These are phyloP conservation scores for Biscutella laevigata DNA, from an alignment of 441 rosid genomes.

Conservation along the genomic window DNA sequence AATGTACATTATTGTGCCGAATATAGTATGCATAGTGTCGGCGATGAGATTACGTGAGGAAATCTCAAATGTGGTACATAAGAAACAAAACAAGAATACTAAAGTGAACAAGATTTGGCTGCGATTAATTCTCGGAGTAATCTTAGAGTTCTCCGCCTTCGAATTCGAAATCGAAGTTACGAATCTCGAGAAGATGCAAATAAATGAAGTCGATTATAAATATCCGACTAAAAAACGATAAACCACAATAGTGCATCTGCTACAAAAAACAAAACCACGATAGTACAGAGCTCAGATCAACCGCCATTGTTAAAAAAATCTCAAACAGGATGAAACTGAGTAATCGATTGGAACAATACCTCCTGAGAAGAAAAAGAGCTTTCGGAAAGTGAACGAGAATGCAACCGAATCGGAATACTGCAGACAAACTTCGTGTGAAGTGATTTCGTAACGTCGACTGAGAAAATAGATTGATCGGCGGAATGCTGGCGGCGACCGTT, in stretches of 20 bases:
- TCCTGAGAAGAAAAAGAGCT: background rate
- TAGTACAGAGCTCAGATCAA: background rate
- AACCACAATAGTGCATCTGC: background rate
- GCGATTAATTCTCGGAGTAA: background rate
- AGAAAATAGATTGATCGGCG: constrained; percentile 21
- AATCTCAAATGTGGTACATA: background rate
- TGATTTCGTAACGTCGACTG: constrained; percentile 7
- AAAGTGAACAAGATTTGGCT: background rate
- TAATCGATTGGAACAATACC: constrained; percentile 11
- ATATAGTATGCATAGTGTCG: constrained; percentile 3
- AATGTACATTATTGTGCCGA: background rate
- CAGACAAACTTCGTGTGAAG: background rate
- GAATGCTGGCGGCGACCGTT: constrained; percentile 44
- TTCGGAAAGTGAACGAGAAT: background rate
- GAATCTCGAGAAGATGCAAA: constrained; percentile 13
- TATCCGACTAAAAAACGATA: constrained; percentile 1
- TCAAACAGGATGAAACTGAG: constrained; percentile 4
- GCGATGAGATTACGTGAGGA: constrained; percentile 2
- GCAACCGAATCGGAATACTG: constrained; percentile 11
- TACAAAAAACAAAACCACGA: background rate
- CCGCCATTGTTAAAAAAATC: background rate
- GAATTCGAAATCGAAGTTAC: background rate
- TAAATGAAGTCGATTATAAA: constrained; percentile 1
- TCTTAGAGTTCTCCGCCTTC: background rate
- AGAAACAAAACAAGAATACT: background rate